A percentile compares a stretch with the other conserved stretches of the same genome.
Evolutionary conservation across 2,329 filamentous ascomycete genomes (phyloP).

Genomic region (Tolypocladium tropicale): DNA sequence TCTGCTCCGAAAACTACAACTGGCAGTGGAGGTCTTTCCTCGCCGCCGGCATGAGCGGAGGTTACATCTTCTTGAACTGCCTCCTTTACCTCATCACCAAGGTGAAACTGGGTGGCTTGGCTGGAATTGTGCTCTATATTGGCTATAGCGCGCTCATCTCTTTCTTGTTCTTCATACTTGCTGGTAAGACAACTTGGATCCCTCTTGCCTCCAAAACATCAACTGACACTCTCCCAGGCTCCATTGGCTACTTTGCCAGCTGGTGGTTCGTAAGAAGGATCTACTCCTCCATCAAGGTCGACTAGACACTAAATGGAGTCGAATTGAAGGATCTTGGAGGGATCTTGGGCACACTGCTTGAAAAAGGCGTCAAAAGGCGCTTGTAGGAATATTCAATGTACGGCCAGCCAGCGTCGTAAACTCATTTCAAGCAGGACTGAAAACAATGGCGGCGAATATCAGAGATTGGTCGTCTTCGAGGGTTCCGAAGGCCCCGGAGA

Average conservation of each 20-base stretch:
- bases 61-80: constrained; percentile 87
- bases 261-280: constrained; percentile 93
- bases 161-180: constrained; percentile 86
- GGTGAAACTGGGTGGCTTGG: constrained; percentile 72
- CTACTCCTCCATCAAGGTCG: constrained; percentile 96
- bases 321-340: not conserved
- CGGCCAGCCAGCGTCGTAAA: not conserved
- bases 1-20: constrained; percentile 95
- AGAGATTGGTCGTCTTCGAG: not conserved
- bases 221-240: constrained; percentile 43
- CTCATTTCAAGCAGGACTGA: not conserved
- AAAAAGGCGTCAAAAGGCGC: too few species aligned
- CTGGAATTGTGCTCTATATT: constrained; percentile 82
- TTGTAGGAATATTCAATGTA: constrained; percentile 15
- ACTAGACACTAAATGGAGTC: constrained; percentile 38
- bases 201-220: not conserved
- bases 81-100: constrained; percentile 86
- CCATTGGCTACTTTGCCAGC: constrained; percentile 90
- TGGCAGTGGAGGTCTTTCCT: constrained; percentile 98
- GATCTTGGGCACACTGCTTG: too few species aligned
- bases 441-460: not conserved
- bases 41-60: constrained; percentile 79
- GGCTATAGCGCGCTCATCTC: constrained; percentile 87
- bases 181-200: constrained; percentile 52
- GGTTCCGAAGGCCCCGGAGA: not conserved